Evolutionary conservation across 2,329 filamentous ascomycete species (phyloP), one percentile per base, ranked within the genome.

Genomic region (Aspergillus tamarii): DNA sequence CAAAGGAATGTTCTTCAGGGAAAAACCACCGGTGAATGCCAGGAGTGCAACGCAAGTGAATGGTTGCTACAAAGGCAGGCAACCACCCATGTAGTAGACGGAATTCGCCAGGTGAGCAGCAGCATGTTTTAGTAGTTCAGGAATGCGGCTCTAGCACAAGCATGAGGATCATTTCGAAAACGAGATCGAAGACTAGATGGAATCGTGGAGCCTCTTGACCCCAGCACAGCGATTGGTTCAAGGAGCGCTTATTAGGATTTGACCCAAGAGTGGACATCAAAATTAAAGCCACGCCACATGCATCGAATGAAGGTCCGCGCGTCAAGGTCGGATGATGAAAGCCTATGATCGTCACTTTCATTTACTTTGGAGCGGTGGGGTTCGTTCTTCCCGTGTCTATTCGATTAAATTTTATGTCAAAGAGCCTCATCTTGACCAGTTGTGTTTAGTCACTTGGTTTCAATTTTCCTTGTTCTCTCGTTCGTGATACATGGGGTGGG

Each of bases 131-230:
- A 50, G 30, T 34, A 32, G 23, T 41, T 19, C n/a, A n/a, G 52
- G 30, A 45, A 52, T 59, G 57, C 57, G 57, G 57, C 57, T 59
- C 57, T 52, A 23, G 19, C 34, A 32, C 28, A 50, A 50, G 26
- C 39, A 48, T 34, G n/a, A 58, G 41, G 32, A 58, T 32, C 23
- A 46, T 45, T 21, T 6, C 23, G 26, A 41, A 41, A 23, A 10
- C 21, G 43, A 23, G 57, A 59, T 39, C 32, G 19, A 58, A 46
- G n/a, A 26, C 26, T 19, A n/a, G 19, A 28, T 41, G 30, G 10
- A 12, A 34, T 34, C 30, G 16, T 50, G 30, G 43, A 59, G 48
- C n/a, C 43, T 23, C 23, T 28, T 21, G 45, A 4, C 41, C 12
- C 36, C 34, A 28, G 57, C 11, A 36, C 46, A 2, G 28, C 43